Conservation (phyloP, 1,139 yeast species). For the Yamadazyma diddensiae region DNA sequence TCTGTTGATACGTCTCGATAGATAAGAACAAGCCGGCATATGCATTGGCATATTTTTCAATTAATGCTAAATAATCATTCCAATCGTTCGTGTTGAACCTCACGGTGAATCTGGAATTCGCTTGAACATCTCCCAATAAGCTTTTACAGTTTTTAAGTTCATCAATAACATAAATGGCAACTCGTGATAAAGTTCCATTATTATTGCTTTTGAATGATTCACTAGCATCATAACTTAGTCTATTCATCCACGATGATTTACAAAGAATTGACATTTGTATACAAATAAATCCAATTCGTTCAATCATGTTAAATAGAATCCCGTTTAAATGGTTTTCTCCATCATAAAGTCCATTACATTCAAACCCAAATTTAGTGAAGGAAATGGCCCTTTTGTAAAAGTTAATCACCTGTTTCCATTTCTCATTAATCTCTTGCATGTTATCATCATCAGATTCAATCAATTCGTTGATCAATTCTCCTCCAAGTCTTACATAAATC, state of each 20-base stretch:
- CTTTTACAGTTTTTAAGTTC: conserved; percentile 25
- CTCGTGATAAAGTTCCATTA: conserved; percentile 41
- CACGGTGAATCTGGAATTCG: conserved; percentile 13
- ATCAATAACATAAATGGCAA: conserved; percentile 37
- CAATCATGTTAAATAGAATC: conserved; percentile 22
- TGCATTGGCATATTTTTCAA: conserved; percentile 37
- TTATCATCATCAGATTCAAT: conserved; percentile 23
- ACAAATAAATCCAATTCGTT: conserved; percentile 28
- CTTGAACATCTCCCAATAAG: conserved; percentile 16
- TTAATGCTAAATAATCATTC: conserved; percentile 31
- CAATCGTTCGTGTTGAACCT: conserved; percentile 19
- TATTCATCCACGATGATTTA: conserved; percentile 37
- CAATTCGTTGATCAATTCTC: conserved; percentile 35
- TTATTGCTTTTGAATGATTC: conserved; percentile 31
- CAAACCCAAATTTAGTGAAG: conserved; percentile 23
- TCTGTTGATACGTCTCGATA: conserved; percentile 41
- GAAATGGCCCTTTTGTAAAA: conserved; percentile 34
- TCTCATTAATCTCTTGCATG: conserved; percentile 16
- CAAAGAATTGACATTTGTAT: conserved; percentile 42
- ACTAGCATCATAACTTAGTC: conserved; percentile 25
- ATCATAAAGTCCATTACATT: conserved; percentile 2
- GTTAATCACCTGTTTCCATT: conserved; percentile 37
- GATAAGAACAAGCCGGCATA: conserved; percentile 44
- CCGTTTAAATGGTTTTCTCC: conserved; percentile 14
- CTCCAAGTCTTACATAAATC: conserved; percentile 33